phyloP scores from a whole-genome alignment of 306 rosid genomes.

The Senna tora region DNA sequence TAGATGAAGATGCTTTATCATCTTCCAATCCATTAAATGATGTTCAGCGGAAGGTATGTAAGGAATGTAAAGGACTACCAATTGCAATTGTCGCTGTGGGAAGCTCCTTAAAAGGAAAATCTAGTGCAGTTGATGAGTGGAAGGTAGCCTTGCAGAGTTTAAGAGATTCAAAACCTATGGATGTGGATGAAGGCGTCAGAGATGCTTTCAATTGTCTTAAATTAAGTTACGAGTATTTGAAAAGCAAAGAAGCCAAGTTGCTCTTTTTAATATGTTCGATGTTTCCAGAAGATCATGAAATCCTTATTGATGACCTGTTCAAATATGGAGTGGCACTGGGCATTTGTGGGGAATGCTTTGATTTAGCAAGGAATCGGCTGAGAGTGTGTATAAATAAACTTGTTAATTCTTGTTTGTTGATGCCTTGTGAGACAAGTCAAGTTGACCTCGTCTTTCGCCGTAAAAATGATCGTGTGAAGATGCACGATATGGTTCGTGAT shows the following conservation, averaged over 20 bases:
- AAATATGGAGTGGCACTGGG: constrained; percentile 14
- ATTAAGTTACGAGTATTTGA: constrained; percentile 18
- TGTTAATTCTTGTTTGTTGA: constrained; percentile 9
- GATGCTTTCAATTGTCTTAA: constrained; percentile 23
- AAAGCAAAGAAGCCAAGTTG: not conserved
- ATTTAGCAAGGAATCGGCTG: not conserved
- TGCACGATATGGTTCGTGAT: constrained; percentile 28
- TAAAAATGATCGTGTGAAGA: not conserved
- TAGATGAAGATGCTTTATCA: not conserved
- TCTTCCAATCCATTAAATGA: not conserved
- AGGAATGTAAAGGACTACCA: constrained; percentile 26
- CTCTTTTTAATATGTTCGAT: constrained; percentile 12
- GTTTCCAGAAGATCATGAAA: constrained; percentile 30
- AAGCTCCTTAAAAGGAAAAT: constrained; percentile 2
- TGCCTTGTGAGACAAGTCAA: not conserved
- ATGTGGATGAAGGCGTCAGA: constrained; percentile 14
- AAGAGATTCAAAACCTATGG: constrained; percentile 21
- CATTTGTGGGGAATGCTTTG: constrained; percentile 1
- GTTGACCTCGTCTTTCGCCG: not conserved
- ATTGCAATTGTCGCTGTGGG: constrained; percentile 16
- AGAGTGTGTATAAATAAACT: not conserved
- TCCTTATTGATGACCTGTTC: constrained; percentile 18
- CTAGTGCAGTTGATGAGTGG: constrained; percentile 8
- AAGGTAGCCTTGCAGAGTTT: not conserved
- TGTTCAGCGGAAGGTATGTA: not conserved